These are phyloP conservation scores for Leccinum truebloodii DNA, from an alignment of 768 basidiomycete genomes.

Conservation along the genomic window DNA sequence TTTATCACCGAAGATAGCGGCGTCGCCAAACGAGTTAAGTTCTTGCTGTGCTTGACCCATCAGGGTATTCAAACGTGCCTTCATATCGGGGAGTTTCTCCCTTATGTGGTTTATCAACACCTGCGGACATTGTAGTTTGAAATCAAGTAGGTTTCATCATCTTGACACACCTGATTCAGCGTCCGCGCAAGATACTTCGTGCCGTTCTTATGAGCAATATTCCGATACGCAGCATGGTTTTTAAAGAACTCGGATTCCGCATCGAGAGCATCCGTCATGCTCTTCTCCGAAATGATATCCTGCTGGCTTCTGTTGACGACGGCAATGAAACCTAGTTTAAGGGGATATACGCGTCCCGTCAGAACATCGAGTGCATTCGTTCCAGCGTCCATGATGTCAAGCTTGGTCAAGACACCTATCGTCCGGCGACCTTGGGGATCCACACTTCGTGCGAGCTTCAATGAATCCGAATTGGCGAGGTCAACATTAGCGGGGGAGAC, in stretches of 20 bases:
- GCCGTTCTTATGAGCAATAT: conserved; percentile 97
- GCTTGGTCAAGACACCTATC: conserved; percentile 94
- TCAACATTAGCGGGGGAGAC: conserved; percentile 98
- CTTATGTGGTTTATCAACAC: conserved; percentile 97
- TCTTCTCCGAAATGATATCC: conserved; percentile 89
- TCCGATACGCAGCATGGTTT: conserved; percentile 87
- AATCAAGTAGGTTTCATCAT: neutral
- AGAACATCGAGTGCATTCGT: conserved; percentile 97
- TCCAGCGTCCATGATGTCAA: conserved; percentile 99
- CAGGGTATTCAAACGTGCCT: conserved; percentile 93
- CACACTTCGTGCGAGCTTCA: conserved; percentile 93
- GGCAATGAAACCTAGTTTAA: conserved; percentile 98
- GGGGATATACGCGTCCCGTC: conserved; percentile 94
- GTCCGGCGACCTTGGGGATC: conserved; percentile 97
- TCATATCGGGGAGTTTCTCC: conserved; percentile 99
- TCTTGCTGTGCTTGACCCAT: conserved; percentile 99
- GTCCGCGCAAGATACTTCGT: conserved; percentile 93
- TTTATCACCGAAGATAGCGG: conserved; percentile 87
- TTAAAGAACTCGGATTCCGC: conserved; percentile 91
- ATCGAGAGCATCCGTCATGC: conserved; percentile 80
- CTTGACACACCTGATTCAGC: conserved; percentile 75
- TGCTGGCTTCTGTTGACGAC: conserved; percentile 98
- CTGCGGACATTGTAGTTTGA: conserved; percentile 37
- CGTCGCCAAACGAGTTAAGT: conserved; percentile 93
- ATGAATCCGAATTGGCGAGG: conserved; percentile 96